Conservation (phyloP, 2,329 filamentous ascomycete genomes). For the Colletotrichum sp. region DNA sequence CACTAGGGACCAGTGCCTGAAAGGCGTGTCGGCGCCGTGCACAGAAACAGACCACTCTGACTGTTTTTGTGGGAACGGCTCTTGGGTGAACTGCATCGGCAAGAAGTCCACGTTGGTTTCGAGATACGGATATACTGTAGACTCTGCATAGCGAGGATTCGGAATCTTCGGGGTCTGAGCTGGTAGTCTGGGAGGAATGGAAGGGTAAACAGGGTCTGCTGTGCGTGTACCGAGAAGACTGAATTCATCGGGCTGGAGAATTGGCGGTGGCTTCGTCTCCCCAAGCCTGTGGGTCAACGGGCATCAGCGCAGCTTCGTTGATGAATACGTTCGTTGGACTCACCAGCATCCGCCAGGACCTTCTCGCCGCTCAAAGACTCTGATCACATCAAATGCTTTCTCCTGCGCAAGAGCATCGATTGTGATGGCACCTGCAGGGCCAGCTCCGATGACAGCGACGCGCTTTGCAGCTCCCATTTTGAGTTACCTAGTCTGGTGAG, state of each 20-base stretch:
- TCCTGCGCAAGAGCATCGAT: conserved; percentile 66
- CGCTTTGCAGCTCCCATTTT: conserved; percentile 27
- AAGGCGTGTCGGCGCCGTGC: conserved; percentile 64
- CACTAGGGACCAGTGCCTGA: conserved; percentile 64
- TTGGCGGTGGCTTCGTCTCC: conserved; percentile 39
- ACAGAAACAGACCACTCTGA: conserved; percentile 31
- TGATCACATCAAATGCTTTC: conserved; percentile 60
- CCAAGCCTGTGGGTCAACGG: conserved; percentile 36
- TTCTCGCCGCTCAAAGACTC: conserved; percentile 68
- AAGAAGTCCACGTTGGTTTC: conserved; percentile 67
- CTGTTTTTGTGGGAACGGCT: conserved; percentile 50
- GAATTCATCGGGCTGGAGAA: conserved; percentile 43
- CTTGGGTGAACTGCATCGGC: conserved; percentile 66
- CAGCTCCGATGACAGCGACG: conserved; percentile 66
- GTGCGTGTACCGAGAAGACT: conserved; percentile 49
- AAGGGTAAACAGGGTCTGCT: conserved; percentile 50
- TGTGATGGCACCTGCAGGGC: conserved; percentile 64
- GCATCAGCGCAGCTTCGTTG: neutral
- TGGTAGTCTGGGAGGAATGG: conserved; percentile 53
- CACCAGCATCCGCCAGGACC: conserved; percentile 67
- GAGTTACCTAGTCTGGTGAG: rapidly evolving
- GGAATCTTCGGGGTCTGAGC: conserved; percentile 44
- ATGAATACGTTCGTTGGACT: conserved; percentile 12
- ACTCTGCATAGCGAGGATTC: conserved; percentile 59
- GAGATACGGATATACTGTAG: conserved; percentile 65